A percentile compares a stretch with the other conserved stretches of the same genome.
These are phyloP conservation scores for Claviceps fusiformis DNA, from an alignment of 2,329 filamentous ascomycete species.

Conservation along the genomic window DNA sequence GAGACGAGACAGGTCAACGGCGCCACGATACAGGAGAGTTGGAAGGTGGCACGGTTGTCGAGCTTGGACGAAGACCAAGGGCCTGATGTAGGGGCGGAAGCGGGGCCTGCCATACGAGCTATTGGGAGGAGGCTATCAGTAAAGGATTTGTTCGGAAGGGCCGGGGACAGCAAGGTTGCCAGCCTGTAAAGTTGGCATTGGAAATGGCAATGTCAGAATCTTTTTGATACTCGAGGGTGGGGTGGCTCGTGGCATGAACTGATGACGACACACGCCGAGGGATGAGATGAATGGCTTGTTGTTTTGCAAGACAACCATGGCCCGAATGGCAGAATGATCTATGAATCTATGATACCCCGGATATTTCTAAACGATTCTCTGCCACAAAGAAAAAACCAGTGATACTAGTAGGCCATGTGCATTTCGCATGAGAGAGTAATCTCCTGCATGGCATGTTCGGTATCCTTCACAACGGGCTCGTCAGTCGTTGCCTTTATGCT, in stretches of 20 bases:
- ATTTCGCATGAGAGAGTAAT: neutral
- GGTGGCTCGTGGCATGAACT: neutral
- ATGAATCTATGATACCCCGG: neutral
- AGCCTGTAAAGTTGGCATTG: neutral
- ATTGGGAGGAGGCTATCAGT: conserved; percentile 30
- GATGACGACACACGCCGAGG: neutral
- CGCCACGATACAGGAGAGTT: conserved; percentile 28
- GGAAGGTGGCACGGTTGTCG: conserved; percentile 23
- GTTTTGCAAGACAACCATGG: neutral
- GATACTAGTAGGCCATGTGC: neutral
- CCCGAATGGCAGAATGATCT: neutral
- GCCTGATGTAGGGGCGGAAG: conserved; percentile 18
- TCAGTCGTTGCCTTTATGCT: no score
- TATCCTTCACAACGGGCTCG: no score
- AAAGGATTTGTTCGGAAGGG: conserved; percentile 30
- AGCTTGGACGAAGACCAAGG: conserved; percentile 16
- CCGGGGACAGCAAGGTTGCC: conserved; percentile 14
- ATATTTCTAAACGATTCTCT: neutral
- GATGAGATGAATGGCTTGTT: neutral
- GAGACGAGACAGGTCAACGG: conserved; percentile 29
- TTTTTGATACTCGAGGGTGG: neutral
- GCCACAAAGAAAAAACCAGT: neutral
- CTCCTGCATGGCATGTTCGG: neutral
- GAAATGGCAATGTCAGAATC: neutral
- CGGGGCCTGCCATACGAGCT: conserved; percentile 29